Percentiles rank a stretch among this genome's conserved stretches.
phyloP scores from a whole-genome alignment of 495 filamentous ascomycete species.

The Aspergillus saccharolyticus region DNA sequence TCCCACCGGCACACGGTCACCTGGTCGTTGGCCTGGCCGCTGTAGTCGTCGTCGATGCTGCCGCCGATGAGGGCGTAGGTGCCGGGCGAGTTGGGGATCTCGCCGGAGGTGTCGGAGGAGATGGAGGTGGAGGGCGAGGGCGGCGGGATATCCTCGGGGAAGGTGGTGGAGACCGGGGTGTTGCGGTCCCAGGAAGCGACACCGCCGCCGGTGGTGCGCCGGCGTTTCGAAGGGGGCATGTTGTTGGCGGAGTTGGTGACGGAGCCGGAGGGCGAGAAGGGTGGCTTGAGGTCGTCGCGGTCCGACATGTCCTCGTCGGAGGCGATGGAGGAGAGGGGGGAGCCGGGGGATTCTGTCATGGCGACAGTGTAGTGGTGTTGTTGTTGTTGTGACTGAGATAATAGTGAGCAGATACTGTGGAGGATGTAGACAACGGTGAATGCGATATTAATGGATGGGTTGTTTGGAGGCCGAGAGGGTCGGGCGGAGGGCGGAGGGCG shows the following conservation, averaged over 20 bases:
- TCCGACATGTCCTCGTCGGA: constrained; percentile 47
- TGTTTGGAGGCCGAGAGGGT: constrained; percentile 2
- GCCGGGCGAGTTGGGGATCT: constrained; percentile 53
- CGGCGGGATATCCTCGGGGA: constrained; percentile 37
- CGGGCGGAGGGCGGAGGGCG: neutral
- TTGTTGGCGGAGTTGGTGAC: constrained; percentile 37
- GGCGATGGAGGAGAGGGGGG: constrained; percentile 48
- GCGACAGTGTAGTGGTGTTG: constrained; percentile 4
- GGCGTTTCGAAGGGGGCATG: constrained; percentile 50
- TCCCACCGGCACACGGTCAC: constrained; percentile 88
- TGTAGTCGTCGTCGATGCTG: constrained; percentile 69
- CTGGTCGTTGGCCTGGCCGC: constrained; percentile 71
- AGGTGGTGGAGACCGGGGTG: constrained; percentile 41
- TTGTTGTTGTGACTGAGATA: no score
- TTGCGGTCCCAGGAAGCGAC: constrained; percentile 46
- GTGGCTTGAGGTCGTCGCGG: constrained; percentile 45
- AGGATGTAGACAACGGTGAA: no score
- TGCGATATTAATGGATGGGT: constrained; percentile 8
- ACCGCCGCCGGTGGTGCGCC: constrained; percentile 42
- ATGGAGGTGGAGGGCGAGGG: constrained; percentile 53
- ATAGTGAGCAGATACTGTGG: no score
- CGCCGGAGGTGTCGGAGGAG: constrained; percentile 82
- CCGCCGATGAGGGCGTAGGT: constrained; percentile 44
- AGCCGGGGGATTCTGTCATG: constrained; percentile 48
- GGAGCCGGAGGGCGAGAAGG: constrained; percentile 36